Percentiles rank a stretch among this genome's conserved stretches.
These are phyloP conservation scores for Pulveroboletus sp. DNA, from an alignment of 768 basidiomycete genomes.

Conservation along the genomic window DNA sequence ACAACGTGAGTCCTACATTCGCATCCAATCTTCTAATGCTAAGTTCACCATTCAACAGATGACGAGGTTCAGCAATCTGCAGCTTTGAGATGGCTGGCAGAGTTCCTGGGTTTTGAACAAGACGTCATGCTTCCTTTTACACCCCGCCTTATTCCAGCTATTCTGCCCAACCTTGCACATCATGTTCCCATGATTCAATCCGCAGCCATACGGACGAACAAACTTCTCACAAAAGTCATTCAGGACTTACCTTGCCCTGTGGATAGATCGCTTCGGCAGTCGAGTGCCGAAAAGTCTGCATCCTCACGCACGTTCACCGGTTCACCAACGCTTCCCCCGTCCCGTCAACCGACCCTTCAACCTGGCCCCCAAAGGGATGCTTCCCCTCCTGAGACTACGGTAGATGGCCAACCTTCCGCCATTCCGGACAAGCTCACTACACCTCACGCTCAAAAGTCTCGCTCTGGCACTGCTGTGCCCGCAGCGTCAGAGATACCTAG, in stretches of 20 bases:
- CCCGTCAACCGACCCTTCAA: conserved; percentile 48
- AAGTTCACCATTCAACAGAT: conserved; percentile 37
- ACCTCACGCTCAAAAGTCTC: conserved; percentile 30
- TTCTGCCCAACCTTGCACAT: conserved; percentile 92
- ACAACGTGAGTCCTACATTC: conserved; percentile 56
- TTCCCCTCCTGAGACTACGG: conserved; percentile 41
- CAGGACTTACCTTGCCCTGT: conserved; percentile 75
- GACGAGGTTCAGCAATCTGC: conserved; percentile 94
- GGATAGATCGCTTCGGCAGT: conserved; percentile 35
- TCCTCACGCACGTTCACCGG: conserved; percentile 37
- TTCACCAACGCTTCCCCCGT: conserved; percentile 53
- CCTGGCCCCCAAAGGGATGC: conserved; percentile 42
- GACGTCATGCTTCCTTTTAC: conserved; percentile 95
- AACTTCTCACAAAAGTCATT: conserved; percentile 77
- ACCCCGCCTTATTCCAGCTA: conserved; percentile 86
- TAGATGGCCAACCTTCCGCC: conserved; percentile 29
- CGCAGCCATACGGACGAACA: conserved; percentile 83
- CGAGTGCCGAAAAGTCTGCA: conserved; percentile 26
- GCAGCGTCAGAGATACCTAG: conserved; percentile 37
- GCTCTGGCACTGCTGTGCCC: conserved; percentile 20
- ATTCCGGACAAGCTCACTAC: conserved; percentile 37
- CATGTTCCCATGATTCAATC: conserved; percentile 85
- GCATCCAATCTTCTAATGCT: conserved; percentile 1
- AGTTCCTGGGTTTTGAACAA: conserved; percentile 81
- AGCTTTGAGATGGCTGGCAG: conserved; percentile 88